Evolutionary conservation across 1,139 yeast species (phyloP).

Genomic region (Candida smagusa): DNA sequence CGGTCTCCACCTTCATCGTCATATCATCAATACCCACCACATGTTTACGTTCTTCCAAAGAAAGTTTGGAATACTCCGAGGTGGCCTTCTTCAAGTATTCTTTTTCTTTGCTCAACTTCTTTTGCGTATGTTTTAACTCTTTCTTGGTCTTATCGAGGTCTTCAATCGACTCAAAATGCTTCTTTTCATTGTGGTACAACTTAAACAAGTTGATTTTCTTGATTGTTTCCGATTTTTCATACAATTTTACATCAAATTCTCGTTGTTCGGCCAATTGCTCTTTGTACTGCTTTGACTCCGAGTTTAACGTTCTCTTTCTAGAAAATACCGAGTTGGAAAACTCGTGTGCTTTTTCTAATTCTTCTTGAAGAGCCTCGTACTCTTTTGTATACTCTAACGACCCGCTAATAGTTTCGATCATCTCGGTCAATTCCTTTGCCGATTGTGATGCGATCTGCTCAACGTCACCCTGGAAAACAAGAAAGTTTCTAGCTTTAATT

Average conservation of each 20-base stretch:
- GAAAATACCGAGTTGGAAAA: conserved; percentile 64
- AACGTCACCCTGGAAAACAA: conserved; percentile 96
- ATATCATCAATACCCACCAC: conserved; percentile 38
- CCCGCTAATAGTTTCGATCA: conserved; percentile 84
- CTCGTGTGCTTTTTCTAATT: conserved; percentile 66
- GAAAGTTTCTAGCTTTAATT: conserved; percentile 84
- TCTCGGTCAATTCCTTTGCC: conserved; percentile 65
- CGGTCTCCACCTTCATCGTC: conserved; percentile 39
- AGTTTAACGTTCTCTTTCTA: conserved; percentile 66
- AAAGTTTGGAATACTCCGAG: conserved; percentile 46
- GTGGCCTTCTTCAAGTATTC: conserved; percentile 28
- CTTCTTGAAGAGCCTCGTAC: conserved; percentile 65
- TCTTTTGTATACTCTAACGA: conserved; percentile 65
- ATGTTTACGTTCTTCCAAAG: conserved; percentile 39
- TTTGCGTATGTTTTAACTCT: conserved; percentile 28
- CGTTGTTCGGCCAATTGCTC: conserved; percentile 76
- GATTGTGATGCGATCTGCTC: conserved; percentile 91
- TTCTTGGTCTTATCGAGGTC: conserved; percentile 23
- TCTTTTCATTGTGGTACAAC: conserved; percentile 61
- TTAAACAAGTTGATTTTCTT: conserved; percentile 58
- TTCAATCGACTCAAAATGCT: conserved; percentile 30
- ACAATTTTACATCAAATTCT: conserved; percentile 56
- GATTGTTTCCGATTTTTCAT: conserved; percentile 45
- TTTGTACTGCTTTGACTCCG: conserved; percentile 76
- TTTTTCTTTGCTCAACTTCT: conserved; percentile 21